These are phyloP conservation scores for Lagenidium giganteum DNA, from an alignment of 352 stramenopile species.

Conservation along the genomic window DNA sequence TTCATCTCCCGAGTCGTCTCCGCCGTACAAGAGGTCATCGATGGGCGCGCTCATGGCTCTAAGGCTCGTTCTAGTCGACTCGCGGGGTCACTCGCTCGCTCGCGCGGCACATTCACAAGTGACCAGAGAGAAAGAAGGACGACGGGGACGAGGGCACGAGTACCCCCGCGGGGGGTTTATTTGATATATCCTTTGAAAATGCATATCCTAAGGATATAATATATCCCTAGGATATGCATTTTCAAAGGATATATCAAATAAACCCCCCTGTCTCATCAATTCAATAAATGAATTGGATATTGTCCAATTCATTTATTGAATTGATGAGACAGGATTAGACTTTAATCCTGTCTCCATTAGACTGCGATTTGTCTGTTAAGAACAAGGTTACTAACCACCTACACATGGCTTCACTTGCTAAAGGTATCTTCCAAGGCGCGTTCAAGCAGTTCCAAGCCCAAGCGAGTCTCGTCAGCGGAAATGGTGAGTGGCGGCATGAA, in stretches of 20 bases:
- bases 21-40: conserved; percentile 77
- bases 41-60: conserved; percentile 75
- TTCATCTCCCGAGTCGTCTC: conserved; percentile 79
- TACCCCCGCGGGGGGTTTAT: too few relatives aligned
- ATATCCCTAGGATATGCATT: too few relatives aligned
- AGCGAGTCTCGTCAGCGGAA: conserved; percentile 55
- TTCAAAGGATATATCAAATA: too few relatives aligned
- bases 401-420: background rate
- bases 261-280: too few relatives aligned
- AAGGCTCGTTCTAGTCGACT: background rate
- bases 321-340: too few relatives aligned
- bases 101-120: conserved; percentile 21
- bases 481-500: conserved; percentile 92
- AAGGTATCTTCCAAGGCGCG: conserved; percentile 40
- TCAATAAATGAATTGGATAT: too few relatives aligned
- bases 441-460: conserved; percentile 33
- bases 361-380: too few relatives aligned
- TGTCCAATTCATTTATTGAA: too few relatives aligned
- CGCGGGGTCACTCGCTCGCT: conserved; percentile 2
- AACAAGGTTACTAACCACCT: background rate
- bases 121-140: background rate
- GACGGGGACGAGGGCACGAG: background rate
- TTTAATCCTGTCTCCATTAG: too few relatives aligned
- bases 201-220: too few relatives aligned
- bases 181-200: too few relatives aligned